Evolutionary conservation across 2,329 filamentous ascomycete species (phyloP).

Genomic region (Stachybotrys chlorohalonatus): DNA sequence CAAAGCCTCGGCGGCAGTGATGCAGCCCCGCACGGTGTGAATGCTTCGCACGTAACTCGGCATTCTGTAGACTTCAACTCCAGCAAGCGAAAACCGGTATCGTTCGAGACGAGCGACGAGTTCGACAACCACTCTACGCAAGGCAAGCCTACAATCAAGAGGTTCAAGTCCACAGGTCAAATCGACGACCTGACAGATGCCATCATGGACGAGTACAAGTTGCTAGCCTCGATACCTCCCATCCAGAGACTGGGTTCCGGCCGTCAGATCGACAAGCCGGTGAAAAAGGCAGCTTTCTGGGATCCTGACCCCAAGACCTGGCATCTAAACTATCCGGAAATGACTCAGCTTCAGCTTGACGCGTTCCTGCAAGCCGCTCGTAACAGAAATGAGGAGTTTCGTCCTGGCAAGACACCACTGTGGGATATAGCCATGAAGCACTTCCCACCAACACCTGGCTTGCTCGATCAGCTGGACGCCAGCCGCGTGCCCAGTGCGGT

Average conservation of each 20-base stretch:
- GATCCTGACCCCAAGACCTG: conserved; percentile 44
- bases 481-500: background rate
- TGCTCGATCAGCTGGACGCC: conserved; percentile 4
- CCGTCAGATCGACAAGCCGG: conserved; percentile 48
- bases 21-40: conserved; percentile 4
- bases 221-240: conserved; percentile 40
- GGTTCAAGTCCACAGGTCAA: conserved; percentile 41
- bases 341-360: conserved; percentile 50
- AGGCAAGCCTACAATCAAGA: conserved; percentile 43
- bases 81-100: conserved; percentile 47
- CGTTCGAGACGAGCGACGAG: conserved; percentile 42
- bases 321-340: conserved; percentile 55
- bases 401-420: conserved; percentile 38
- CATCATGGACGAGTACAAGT: conserved; percentile 31
- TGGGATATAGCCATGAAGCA: conserved; percentile 51
- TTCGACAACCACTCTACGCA: conserved; percentile 27
- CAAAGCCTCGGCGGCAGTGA: conserved; percentile 46
- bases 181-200: conserved; percentile 24
- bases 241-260: conserved; percentile 38
- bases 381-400: conserved; percentile 42
- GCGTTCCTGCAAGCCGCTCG: conserved; percentile 45
- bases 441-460: conserved; percentile 36
- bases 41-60: conserved; percentile 12
- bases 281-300: conserved; percentile 51
- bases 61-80: conserved; percentile 29